Percentiles rank a stretch among this genome's conserved stretches.
phyloP scores from a whole-genome alignment of 164 flowering plant genomes.

The Magnolia changhungtana region DNA sequence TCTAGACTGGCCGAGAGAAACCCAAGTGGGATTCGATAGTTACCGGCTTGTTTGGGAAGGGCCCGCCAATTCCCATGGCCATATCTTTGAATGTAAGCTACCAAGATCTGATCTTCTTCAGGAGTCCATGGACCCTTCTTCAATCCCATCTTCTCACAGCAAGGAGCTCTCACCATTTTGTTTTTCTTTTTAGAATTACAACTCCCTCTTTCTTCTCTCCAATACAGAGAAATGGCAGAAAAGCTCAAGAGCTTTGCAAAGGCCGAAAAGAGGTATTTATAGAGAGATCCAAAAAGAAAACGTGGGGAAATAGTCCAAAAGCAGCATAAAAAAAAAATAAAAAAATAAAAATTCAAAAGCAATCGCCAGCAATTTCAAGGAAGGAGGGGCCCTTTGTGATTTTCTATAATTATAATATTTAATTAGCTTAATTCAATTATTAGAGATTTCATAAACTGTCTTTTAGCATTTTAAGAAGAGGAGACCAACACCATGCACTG shows the following conservation, averaged over 20 bases:
- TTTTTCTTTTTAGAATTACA: background rate
- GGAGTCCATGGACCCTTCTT: constrained; percentile 23
- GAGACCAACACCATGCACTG: background rate
- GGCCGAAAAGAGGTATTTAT: constrained; percentile 7
- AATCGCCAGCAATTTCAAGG: constrained; percentile 9
- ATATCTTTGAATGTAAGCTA: constrained; percentile 11
- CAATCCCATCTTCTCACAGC: constrained; percentile 22
- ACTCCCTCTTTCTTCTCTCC: background rate
- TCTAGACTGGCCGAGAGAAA: background rate
- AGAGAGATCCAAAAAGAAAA: background rate
- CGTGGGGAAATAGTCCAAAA: constrained; percentile 5
- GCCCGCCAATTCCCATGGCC: constrained; percentile 25
- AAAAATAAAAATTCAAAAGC: background rate
- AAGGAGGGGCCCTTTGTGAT: background rate
- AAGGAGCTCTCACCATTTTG: constrained; percentile 20
- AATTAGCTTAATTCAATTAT: background rate
- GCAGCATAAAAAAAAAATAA: background rate
- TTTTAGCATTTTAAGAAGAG: background rate
- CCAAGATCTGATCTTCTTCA: constrained; percentile 15
- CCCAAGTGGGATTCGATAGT: constrained; percentile 3
- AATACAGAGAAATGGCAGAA: background rate
- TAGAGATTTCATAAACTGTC: constrained; percentile 10
- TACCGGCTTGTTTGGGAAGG: constrained; percentile 25
- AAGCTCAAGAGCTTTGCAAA: background rate
- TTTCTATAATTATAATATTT: background rate